Conservation (phyloP, 2,329 filamentous ascomycete species). For the Fusarium tupiense region DNA sequence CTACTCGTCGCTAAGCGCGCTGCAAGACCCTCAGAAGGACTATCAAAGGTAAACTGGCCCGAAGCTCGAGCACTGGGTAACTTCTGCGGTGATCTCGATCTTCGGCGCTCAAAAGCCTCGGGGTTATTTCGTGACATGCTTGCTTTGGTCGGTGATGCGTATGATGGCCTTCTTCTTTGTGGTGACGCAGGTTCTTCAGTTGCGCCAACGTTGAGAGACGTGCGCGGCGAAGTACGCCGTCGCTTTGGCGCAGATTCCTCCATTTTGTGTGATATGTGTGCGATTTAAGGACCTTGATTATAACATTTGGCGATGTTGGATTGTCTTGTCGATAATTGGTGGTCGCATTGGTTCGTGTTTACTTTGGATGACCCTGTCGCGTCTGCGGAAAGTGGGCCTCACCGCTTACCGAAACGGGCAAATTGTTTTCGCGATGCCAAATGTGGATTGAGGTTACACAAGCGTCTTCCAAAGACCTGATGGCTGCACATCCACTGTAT, state of each 20-base stretch:
- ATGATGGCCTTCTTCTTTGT: constrained; percentile 61
- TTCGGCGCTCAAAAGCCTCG: constrained; percentile 61
- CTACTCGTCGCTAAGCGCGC: constrained; percentile 45
- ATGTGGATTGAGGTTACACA: neutral
- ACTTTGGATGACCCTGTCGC: constrained; percentile 37
- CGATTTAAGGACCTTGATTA: neutral
- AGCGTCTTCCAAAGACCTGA: neutral
- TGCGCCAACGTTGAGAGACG: constrained; percentile 31
- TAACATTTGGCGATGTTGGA: constrained; percentile 17
- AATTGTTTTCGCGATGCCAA: neutral
- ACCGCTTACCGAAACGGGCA: constrained; percentile 36
- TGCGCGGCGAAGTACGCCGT: constrained; percentile 68
- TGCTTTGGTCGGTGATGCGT: constrained; percentile 73
- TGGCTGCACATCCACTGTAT: too few relatives aligned
- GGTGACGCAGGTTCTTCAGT: constrained; percentile 43
- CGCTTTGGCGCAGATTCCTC: constrained; percentile 70
- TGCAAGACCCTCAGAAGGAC: constrained; percentile 42
- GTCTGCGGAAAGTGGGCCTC: constrained; percentile 39
- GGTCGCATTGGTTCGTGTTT: constrained; percentile 42
- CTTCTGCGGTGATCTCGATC: constrained; percentile 51
- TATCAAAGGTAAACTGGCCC: constrained; percentile 32
- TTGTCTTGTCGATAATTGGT: constrained; percentile 11
- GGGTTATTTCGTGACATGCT: constrained; percentile 71
- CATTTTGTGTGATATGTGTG: constrained; percentile 41
- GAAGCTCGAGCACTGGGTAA: constrained; percentile 24